Evolutionary conservation across 2,329 filamentous ascomycete genomes (phyloP).

Genomic region (Ophiostoma ulmi): DNA sequence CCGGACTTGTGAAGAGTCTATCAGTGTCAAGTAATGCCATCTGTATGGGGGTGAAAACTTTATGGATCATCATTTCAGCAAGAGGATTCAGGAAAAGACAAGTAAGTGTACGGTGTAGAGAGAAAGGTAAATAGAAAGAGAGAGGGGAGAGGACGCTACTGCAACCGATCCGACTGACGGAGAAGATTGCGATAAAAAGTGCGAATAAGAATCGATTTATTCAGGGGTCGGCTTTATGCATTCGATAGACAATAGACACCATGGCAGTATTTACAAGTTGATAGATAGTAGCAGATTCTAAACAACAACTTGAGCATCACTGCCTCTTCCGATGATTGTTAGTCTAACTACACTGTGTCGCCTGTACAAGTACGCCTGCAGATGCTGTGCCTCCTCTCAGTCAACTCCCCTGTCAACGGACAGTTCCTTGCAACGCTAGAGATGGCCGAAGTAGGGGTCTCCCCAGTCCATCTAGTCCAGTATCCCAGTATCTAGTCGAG

Average conservation of each 20-base stretch:
- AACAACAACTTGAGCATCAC: too few relatives aligned
- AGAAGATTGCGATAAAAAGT: background rate
- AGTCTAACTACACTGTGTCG: too few relatives aligned
- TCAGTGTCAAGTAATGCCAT: slow-evolving; percentile 6
- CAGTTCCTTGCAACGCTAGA: background rate
- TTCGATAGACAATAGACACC: too few relatives aligned
- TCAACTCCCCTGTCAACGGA: background rate
- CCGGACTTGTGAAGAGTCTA: background rate
- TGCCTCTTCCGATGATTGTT: too few relatives aligned
- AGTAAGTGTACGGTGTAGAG: background rate
- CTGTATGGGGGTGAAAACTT: background rate
- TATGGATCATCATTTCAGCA: background rate
- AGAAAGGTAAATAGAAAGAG: background rate
- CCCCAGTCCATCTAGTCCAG: background rate
- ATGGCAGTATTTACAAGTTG: too few relatives aligned
- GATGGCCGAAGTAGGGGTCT: slow-evolving; percentile 6
- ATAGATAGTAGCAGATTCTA: too few relatives aligned
- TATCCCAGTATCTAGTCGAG: background rate
- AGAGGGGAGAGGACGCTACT: background rate
- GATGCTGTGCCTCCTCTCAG: background rate
- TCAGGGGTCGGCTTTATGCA: too few relatives aligned
- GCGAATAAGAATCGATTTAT: too few relatives aligned
- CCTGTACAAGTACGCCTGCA: too few relatives aligned
- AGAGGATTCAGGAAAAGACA: background rate
- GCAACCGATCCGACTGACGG: background rate